A percentile compares a stretch with the other conserved stretches of the same genome.
Evolutionary conservation across 2,329 filamentous ascomycete genomes (phyloP).

Genomic region (Tolypocladium cylindrosporum): DNA sequence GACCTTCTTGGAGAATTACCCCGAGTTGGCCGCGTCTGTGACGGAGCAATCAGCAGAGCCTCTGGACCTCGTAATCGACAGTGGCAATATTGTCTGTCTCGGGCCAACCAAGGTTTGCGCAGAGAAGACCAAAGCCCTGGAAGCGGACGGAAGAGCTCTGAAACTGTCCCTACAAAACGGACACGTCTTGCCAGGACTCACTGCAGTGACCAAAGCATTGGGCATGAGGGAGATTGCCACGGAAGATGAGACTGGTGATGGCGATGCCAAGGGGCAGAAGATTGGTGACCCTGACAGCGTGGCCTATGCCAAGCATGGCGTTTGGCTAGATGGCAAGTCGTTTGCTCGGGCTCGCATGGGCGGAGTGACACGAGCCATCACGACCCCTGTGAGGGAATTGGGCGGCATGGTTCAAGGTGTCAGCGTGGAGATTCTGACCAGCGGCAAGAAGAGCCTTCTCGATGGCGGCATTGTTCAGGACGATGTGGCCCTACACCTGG

Average conservation of each 20-base stretch:
- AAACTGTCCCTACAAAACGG: background rate
- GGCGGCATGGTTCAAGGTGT: conserved; percentile 26
- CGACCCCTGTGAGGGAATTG: conserved; percentile 20
- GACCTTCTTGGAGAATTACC: background rate
- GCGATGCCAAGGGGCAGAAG: background rate
- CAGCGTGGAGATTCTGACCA: background rate
- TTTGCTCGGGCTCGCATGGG: conserved; percentile 31
- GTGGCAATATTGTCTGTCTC: background rate
- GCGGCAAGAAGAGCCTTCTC: background rate
- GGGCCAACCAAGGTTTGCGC: background rate
- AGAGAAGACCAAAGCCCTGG: background rate
- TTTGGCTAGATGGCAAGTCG: conserved; percentile 27
- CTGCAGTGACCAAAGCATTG: background rate
- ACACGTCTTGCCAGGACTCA: background rate
- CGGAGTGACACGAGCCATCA: conserved; percentile 32
- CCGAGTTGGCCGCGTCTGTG: background rate
- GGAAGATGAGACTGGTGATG: background rate
- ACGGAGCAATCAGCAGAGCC: background rate
- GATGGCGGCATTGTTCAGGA: background rate
- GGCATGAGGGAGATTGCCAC: background rate
- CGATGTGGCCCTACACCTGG: background rate
- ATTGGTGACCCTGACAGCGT: conserved; percentile 18
- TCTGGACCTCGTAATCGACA: background rate
- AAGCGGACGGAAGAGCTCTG: background rate
- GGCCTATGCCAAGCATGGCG: conserved; percentile 28